Percentiles rank a stretch among this genome's conserved stretches.
phyloP scores from a whole-genome alignment of 2,329 filamentous ascomycete species.

The Xylariaceae sp. region DNA sequence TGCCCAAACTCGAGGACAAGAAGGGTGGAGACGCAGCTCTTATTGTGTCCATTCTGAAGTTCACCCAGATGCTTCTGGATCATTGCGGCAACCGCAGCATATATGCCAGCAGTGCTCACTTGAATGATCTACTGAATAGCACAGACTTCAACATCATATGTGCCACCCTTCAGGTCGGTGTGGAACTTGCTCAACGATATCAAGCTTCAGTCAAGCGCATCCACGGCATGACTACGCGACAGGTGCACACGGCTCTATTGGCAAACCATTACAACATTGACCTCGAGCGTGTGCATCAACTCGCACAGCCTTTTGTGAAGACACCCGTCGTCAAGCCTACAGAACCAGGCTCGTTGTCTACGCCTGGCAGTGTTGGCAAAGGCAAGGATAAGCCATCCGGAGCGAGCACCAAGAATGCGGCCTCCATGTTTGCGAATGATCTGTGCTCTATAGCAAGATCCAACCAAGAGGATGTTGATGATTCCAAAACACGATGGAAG shows the following conservation, averaged over 20 bases:
- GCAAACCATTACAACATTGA: slow-evolving; percentile 81
- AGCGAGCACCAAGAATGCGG: slow-evolving; percentile 45
- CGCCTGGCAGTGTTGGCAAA: slow-evolving; percentile 61
- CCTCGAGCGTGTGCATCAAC: slow-evolving; percentile 77
- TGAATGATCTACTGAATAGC: slow-evolving; percentile 86
- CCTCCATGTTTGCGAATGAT: slow-evolving; percentile 76
- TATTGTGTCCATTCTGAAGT: slow-evolving; percentile 75
- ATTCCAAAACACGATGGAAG: slow-evolving; percentile 53
- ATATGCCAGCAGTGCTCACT: slow-evolving; percentile 86
- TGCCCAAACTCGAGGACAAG: slow-evolving; percentile 50
- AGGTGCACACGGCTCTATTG: slow-evolving; percentile 70
- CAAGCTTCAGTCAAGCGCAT: slow-evolving; percentile 82
- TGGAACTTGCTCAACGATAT: slow-evolving; percentile 88
- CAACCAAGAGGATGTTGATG: slow-evolving; percentile 37
- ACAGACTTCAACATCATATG: slow-evolving; percentile 78
- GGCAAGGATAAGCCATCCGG: slow-evolving; percentile 67
- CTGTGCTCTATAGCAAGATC: slow-evolving; percentile 70
- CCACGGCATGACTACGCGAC: slow-evolving; percentile 56
- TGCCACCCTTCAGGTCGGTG: slow-evolving; percentile 73
- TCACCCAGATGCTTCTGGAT: slow-evolving; percentile 84
- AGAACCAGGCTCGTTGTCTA: slow-evolving; percentile 49
- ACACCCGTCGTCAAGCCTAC: slow-evolving; percentile 54
- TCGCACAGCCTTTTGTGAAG: slow-evolving; percentile 80
- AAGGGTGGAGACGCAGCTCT: slow-evolving; percentile 77
- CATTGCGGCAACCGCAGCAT: slow-evolving; percentile 96